These are phyloP conservation scores for Xylaria intraflava DNA, from an alignment of 495 filamentous ascomycete species.

Conservation along the genomic window DNA sequence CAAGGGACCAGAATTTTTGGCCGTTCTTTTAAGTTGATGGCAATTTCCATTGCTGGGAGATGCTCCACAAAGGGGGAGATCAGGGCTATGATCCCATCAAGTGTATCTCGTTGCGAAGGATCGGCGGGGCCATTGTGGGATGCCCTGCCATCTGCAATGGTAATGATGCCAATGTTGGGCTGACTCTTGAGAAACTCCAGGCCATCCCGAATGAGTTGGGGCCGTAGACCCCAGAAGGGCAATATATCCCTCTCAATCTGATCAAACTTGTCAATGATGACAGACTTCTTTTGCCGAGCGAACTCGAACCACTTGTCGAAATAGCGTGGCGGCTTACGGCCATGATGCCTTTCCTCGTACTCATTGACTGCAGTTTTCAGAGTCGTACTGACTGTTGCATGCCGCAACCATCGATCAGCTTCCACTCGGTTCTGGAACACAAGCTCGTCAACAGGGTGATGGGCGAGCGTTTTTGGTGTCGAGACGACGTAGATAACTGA, in stretches of 20 bases:
- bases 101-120: conserved; percentile 43
- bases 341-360: conserved; percentile 50
- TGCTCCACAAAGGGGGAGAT: conserved; percentile 61
- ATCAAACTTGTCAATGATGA: conserved; percentile 69
- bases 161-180: conserved; percentile 25
- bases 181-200: conserved; percentile 17
- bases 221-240: conserved; percentile 67
- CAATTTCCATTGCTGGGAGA: conserved; percentile 74
- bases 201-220: conserved; percentile 50
- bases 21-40: conserved; percentile 72
- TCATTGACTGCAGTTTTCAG: conserved; percentile 49
- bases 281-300: conserved; percentile 54
- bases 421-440: conserved; percentile 45
- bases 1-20: conserved; percentile 70
- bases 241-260: conserved; percentile 62
- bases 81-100: conserved; percentile 59
- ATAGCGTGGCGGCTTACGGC: conserved; percentile 52
- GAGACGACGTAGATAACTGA: conserved; percentile 27
- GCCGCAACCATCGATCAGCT: conserved; percentile 36
- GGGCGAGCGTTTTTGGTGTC: conserved; percentile 14
- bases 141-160: conserved; percentile 45
- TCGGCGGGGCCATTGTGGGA: conserved; percentile 36
- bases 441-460: conserved; percentile 31
- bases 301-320: conserved; percentile 74
- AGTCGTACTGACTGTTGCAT: conserved; percentile 44